Conservation (phyloP, 1,284 basidiomycete species). For the Cryptococcus sp. region DNA sequence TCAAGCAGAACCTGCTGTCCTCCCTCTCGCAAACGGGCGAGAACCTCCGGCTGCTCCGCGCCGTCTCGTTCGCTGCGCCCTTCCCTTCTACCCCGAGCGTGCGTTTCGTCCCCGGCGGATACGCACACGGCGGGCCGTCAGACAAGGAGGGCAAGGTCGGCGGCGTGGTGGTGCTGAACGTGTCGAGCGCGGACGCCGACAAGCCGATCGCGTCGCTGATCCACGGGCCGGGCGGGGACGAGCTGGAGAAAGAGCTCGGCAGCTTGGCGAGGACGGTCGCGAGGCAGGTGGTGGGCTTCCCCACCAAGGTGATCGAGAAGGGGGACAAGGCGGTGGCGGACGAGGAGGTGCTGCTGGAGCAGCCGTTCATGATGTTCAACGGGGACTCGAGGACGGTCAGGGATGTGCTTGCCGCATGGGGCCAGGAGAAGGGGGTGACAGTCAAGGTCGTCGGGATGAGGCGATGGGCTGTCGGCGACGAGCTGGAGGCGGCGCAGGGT, state of each 20-base stretch:
- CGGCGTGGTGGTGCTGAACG: slow-evolving; percentile 62
- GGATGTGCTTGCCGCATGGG: slow-evolving; percentile 67
- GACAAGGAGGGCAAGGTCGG: slow-evolving; percentile 66
- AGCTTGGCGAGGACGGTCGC: slow-evolving; percentile 73
- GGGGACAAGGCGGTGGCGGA: slow-evolving; percentile 38
- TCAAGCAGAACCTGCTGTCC: slow-evolving; percentile 72
- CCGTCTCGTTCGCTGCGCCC: slow-evolving; percentile 65
- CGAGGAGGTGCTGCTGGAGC: slow-evolving; percentile 66
- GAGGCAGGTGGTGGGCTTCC: slow-evolving; percentile 81
- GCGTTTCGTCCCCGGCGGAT: slow-evolving; percentile 68
- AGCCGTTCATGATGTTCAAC: slow-evolving; percentile 70
- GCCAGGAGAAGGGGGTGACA: slow-evolving; percentile 53
- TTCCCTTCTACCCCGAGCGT: slow-evolving; percentile 52
- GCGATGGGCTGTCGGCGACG: slow-evolving; percentile 45
- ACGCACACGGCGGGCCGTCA: slow-evolving; percentile 66
- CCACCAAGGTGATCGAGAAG: slow-evolving; percentile 60
- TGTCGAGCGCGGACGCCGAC: slow-evolving; percentile 51
- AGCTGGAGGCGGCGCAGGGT: slow-evolving; percentile 9
- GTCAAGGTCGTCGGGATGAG: slow-evolving; percentile 43
- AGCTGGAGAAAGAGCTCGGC: slow-evolving; percentile 57
- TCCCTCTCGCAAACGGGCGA: slow-evolving; percentile 83
- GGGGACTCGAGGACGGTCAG: slow-evolving; percentile 59
- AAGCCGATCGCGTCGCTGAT: slow-evolving; percentile 41
- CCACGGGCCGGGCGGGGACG: slow-evolving; percentile 43
- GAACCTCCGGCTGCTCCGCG: slow-evolving; percentile 77